Conservation (phyloP, 768 basidiomycete species). For the Leccinum sublutescens region DNA sequence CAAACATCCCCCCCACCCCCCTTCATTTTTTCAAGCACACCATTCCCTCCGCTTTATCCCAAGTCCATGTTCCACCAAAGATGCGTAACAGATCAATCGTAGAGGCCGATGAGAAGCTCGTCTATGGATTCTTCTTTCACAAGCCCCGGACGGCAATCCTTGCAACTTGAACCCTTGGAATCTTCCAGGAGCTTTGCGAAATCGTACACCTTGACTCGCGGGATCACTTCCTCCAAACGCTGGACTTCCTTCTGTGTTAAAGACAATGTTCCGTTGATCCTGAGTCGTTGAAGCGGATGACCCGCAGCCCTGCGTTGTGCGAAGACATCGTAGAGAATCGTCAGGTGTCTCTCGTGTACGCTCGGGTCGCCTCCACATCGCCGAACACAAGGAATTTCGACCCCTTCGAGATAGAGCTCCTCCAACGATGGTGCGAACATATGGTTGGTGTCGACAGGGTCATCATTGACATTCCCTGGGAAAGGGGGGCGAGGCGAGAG, state of each 20-base stretch:
- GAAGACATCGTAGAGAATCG: no score
- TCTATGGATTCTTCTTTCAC: background rate
- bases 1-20: no score
- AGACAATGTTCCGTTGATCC: background rate
- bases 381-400: no score
- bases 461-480: no score
- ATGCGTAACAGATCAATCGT: background rate
- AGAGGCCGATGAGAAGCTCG: background rate
- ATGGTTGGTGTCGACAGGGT: no score
- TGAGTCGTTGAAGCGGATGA: background rate
- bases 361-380: no score
- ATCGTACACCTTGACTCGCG: background rate
- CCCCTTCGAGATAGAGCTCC: no score
- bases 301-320: no score
- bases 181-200: background rate
- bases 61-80: background rate
- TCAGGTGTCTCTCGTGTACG: no score
- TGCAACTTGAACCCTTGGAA: background rate
- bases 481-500: no score
- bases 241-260: background rate
- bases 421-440: no score
- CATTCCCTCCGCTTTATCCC: background rate
- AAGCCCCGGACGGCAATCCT: background rate
- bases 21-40: no score
- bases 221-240: background rate